Percentiles rank a stretch among this genome's conserved stretches.
These are phyloP conservation scores for Candida sithepensis DNA, from an alignment of 805 yeast species.

Conservation along the genomic window DNA sequence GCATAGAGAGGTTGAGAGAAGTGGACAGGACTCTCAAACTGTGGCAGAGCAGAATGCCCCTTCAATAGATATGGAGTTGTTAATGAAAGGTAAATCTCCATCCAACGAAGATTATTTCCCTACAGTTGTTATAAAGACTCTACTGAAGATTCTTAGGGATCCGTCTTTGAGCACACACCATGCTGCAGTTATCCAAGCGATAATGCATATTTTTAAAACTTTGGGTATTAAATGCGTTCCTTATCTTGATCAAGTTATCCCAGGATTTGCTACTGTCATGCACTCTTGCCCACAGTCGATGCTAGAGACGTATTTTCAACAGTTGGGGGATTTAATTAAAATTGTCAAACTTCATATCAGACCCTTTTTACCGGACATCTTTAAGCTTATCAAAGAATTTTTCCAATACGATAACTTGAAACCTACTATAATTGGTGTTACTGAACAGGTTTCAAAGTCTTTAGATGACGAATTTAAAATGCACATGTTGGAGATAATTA, in stretches of 20 bases:
- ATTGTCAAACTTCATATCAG: conserved; percentile 90
- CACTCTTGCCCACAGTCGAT: conserved; percentile 72
- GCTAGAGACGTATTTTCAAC: conserved; percentile 86
- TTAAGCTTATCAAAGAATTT: conserved; percentile 70
- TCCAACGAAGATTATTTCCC: conserved; percentile 91
- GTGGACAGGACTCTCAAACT: conserved; percentile 31
- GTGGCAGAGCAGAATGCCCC: conserved; percentile 79
- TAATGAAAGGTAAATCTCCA: conserved; percentile 94
- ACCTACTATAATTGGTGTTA: conserved; percentile 70
- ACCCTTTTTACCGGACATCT: conserved; percentile 73
- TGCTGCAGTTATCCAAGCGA: conserved; percentile 89
- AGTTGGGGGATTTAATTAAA: conserved; percentile 69
- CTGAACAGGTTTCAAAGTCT: conserved; percentile 82
- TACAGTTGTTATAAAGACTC: conserved; percentile 84
- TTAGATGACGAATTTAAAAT: conserved; percentile 90
- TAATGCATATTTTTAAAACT: conserved; percentile 85
- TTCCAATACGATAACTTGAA: conserved; percentile 64
- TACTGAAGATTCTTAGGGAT: conserved; percentile 82
- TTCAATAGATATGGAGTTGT: conserved; percentile 80
- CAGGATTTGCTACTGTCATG: conserved; percentile 84
- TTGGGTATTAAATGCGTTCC: conserved; percentile 86
- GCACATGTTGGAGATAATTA: conserved; percentile 73
- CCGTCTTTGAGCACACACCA: conserved; percentile 83
- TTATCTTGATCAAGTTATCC: conserved; percentile 83
- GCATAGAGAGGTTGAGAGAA: conserved; percentile 83